Conservation (phyloP, 2,329 filamentous ascomycete genomes). For the Colletotrichum neosansevieriae region DNA sequence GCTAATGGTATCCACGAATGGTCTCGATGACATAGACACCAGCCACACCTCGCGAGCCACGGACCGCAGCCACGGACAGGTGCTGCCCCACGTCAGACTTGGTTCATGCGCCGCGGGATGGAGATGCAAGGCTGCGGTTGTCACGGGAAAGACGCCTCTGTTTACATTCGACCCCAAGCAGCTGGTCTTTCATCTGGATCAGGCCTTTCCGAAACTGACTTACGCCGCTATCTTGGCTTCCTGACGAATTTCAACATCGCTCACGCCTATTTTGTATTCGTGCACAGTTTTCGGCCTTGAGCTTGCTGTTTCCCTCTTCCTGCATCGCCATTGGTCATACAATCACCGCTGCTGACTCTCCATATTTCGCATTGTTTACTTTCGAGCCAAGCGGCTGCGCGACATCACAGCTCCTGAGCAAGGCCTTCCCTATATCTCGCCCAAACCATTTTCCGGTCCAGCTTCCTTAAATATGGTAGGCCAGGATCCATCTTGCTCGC, state of each 20-base stretch:
- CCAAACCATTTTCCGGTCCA: conserved; percentile 21
- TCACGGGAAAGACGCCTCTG: conserved; percentile 41
- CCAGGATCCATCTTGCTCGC: conserved; percentile 30
- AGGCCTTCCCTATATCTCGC: conserved; percentile 35
- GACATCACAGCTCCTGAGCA: conserved; percentile 35
- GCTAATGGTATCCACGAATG: background rate
- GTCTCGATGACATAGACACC: background rate
- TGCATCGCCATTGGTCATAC: conserved; percentile 8
- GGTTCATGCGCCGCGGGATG: conserved; percentile 15
- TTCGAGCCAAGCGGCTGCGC: conserved; percentile 31
- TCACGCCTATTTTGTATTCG: background rate
- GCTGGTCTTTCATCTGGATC: conserved; percentile 23
- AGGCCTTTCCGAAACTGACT: conserved; percentile 15
- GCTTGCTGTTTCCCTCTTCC: conserved; percentile 13
- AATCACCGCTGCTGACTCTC: conserved; percentile 19
- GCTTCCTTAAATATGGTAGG: conserved; percentile 32
- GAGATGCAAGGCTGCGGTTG: conserved; percentile 46
- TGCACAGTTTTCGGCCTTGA: background rate
- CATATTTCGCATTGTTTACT: conserved; percentile 40
- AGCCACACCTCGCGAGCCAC: conserved; percentile 36
- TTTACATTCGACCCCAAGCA: conserved; percentile 34
- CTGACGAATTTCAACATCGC: background rate
- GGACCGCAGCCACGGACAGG: too few species aligned
- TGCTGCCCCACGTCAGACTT: conserved; percentile 10
- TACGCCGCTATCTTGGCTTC: conserved; percentile 7